These are phyloP conservation scores for Trichoderma guizhouense DNA, from an alignment of 2,329 filamentous ascomycete genomes.

Conservation along the genomic window DNA sequence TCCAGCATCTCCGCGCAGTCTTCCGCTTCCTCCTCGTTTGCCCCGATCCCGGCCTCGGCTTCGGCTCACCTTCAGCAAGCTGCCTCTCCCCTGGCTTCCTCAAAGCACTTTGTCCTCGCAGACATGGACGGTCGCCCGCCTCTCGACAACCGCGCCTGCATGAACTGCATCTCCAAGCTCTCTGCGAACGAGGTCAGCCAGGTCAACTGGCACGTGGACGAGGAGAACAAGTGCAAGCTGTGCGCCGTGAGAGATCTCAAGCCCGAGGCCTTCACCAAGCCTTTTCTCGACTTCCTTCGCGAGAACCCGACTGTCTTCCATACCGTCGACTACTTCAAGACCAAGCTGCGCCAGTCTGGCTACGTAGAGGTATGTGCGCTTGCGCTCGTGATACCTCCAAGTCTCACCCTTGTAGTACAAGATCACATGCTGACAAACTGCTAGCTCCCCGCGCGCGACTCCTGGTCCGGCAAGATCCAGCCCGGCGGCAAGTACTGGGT, in stretches of 20 bases:
- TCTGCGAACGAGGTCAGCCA: slow-evolving; percentile 28
- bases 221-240: slow-evolving; percentile 32
- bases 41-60: not conserved
- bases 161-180: slow-evolving; percentile 38
- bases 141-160: slow-evolving; percentile 37
- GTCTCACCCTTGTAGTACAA: not conserved
- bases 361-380: slow-evolving; percentile 62
- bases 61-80: not conserved
- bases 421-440: not conserved
- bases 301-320: slow-evolving; percentile 94
- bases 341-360: slow-evolving; percentile 66
- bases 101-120: slow-evolving; percentile 47
- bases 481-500: slow-evolving; percentile 86
- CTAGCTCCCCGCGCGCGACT: slow-evolving; percentile 72
- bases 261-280: slow-evolving; percentile 70
- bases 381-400: slow-evolving; percentile 5
- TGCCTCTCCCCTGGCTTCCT: slow-evolving; percentile 25
- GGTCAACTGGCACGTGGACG: slow-evolving; percentile 31
- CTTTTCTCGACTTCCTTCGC: slow-evolving; percentile 83
- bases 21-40: slow-evolving; percentile 23
- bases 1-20: slow-evolving; percentile 24
- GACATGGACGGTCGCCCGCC: slow-evolving; percentile 38
- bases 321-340: slow-evolving; percentile 73
- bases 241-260: slow-evolving; percentile 37
- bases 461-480: slow-evolving; percentile 70